Conservation (phyloP, 768 basidiomycete species). For the Clitopilus hobsonii region DNA sequence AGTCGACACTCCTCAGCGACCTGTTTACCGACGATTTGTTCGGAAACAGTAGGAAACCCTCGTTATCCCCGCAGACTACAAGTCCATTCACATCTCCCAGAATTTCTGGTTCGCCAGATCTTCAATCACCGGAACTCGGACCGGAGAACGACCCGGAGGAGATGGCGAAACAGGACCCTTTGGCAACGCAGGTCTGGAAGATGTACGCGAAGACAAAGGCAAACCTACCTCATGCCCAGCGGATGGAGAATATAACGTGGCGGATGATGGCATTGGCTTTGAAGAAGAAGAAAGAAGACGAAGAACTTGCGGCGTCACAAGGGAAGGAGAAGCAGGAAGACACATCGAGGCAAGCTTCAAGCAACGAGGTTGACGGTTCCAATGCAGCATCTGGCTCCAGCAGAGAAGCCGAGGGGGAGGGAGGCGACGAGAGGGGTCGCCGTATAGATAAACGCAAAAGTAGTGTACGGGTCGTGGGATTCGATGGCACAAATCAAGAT, state of each 20-base stretch:
- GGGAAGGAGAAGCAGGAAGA: slow-evolving; percentile 13
- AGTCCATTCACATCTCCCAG: slow-evolving; percentile 63
- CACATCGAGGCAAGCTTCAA: slow-evolving; percentile 9
- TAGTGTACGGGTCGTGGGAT: slow-evolving; percentile 74
- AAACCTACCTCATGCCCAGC: slow-evolving; percentile 83
- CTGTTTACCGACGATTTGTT: slow-evolving; percentile 73
- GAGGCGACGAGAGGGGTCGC: slow-evolving; percentile 58
- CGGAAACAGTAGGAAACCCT: slow-evolving; percentile 21
- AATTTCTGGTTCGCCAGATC: slow-evolving; percentile 64
- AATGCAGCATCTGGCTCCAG: background rate
- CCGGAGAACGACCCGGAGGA: slow-evolving; percentile 47
- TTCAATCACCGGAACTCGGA: slow-evolving; percentile 40
- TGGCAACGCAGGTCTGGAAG: slow-evolving; percentile 96
- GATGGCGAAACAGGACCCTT: slow-evolving; percentile 79
- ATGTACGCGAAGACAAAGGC: slow-evolving; percentile 91
- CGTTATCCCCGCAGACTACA: slow-evolving; percentile 36
- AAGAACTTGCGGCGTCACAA: slow-evolving; percentile 31
- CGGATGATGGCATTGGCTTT: slow-evolving; percentile 96
- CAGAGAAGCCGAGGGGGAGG: slow-evolving; percentile 14
- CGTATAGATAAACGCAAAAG: slow-evolving; percentile 78
- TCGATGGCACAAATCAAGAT: slow-evolving; percentile 74
- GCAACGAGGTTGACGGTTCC: slow-evolving; percentile 4
- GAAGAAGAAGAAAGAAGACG: slow-evolving; percentile 82
- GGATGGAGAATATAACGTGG: slow-evolving; percentile 99
- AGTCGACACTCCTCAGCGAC: slow-evolving; percentile 62